phyloP scores from a whole-genome alignment of 1,284 basidiomycete genomes.

The Cryptococcus maquisensis region DNA sequence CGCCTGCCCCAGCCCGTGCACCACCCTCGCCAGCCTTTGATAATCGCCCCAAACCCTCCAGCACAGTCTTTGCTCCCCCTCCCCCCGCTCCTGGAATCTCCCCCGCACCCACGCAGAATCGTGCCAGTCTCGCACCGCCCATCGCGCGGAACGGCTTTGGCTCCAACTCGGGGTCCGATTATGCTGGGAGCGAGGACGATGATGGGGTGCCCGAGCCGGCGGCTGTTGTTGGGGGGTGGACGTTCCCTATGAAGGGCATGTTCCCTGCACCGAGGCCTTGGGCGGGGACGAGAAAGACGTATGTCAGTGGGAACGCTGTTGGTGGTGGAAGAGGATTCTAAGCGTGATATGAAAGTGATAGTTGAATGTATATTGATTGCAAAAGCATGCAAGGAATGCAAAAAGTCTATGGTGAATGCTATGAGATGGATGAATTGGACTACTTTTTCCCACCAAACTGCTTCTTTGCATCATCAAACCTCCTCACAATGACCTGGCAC shows the following conservation, averaged over 20 bases:
- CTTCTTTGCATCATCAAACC: constrained; percentile 84
- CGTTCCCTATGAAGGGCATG: constrained; percentile 50
- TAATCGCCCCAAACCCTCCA: constrained; percentile 20
- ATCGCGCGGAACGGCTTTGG: constrained; percentile 12
- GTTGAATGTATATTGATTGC: not conserved
- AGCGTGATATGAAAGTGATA: not conserved
- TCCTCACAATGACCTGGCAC: constrained; percentile 76
- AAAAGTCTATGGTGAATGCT: not conserved
- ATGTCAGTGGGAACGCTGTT: constrained; percentile 36
- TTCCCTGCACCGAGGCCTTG: constrained; percentile 47
- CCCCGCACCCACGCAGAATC: constrained; percentile 11
- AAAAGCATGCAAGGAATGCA: not conserved
- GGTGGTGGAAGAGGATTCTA: constrained; percentile 42
- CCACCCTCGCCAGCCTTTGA: constrained; percentile 16
- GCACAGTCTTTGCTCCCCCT: constrained; percentile 29
- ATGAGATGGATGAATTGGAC: not conserved
- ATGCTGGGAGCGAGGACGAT: constrained; percentile 9
- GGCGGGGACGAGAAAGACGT: constrained; percentile 38
- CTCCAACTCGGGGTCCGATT: not conserved
- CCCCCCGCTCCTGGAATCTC: constrained; percentile 27
- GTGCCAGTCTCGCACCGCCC: constrained; percentile 28
- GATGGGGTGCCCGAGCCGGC: constrained; percentile 35
- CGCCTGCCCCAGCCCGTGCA: constrained; percentile 8
- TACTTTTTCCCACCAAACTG: constrained; percentile 18
- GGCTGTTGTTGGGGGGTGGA: constrained; percentile 43